Percentiles rank a stretch among this genome's conserved stretches.
Conservation (phyloP, 768 basidiomycete genomes). For the Phlebiopsis gigantea region DNA sequence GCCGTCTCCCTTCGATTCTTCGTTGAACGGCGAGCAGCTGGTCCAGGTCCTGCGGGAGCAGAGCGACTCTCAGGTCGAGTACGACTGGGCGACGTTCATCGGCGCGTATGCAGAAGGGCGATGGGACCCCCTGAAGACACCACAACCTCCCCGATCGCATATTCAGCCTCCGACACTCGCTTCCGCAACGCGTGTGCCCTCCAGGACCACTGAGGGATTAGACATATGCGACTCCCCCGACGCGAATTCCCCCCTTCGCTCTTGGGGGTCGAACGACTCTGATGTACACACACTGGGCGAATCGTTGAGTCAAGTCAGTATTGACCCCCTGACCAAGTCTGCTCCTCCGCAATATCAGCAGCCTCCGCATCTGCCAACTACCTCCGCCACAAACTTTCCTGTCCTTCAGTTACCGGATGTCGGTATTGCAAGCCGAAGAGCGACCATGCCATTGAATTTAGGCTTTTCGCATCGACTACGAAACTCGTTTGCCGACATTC, state of each 20-base stretch:
- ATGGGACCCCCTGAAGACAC: constrained; percentile 75
- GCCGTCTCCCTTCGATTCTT: constrained; percentile 25
- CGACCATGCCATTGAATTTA: constrained; percentile 17
- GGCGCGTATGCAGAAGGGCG: constrained; percentile 69
- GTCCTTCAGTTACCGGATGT: constrained; percentile 8
- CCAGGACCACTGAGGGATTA: neutral
- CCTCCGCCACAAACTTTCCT: neutral
- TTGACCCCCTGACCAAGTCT: constrained; percentile 6
- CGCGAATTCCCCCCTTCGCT: neutral
- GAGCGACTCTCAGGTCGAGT: constrained; percentile 26
- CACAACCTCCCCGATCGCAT: constrained; percentile 46
- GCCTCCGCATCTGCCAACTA: neutral
- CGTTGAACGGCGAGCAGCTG: constrained; percentile 20
- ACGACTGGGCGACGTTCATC: constrained; percentile 76
- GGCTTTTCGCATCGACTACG: constrained; percentile 36
- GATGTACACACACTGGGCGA: neutral
- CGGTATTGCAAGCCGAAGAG: constrained; percentile 10
- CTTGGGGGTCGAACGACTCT: neutral
- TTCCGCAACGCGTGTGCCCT: neutral
- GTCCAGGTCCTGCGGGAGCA: constrained; percentile 15
- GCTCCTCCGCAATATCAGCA: constrained; percentile 13
- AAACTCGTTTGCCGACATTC: constrained; percentile 42
- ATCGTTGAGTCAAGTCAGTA: neutral
- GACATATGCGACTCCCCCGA: constrained; percentile 13
- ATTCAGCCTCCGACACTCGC: constrained; percentile 21